Conservation (phyloP, 164 flowering plant species). For the Sextonia rubra region DNA sequence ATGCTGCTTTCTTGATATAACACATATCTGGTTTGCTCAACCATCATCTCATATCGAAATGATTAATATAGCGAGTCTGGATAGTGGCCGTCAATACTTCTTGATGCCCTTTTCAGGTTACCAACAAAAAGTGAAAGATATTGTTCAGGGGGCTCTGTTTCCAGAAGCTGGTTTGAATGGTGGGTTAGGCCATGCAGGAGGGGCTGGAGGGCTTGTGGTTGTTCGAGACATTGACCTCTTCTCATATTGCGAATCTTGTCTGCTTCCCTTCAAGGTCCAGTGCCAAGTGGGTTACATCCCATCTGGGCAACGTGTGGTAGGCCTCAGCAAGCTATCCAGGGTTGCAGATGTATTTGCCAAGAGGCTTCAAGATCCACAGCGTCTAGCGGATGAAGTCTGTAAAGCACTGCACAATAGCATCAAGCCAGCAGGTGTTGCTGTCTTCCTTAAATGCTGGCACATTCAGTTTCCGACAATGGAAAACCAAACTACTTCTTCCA, state of each 20-base stretch:
- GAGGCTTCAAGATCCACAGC: constrained; percentile 85
- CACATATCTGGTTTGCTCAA: no score
- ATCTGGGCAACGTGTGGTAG: constrained; percentile 74
- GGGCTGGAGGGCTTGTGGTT: constrained; percentile 83
- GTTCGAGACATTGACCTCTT: constrained; percentile 88
- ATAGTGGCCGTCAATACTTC: background rate
- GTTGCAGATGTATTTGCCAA: constrained; percentile 86
- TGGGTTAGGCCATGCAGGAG: constrained; percentile 76
- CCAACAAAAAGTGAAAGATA: constrained; percentile 61
- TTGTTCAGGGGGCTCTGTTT: constrained; percentile 81
- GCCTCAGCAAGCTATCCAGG: constrained; percentile 88
- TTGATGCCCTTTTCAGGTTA: constrained; percentile 49
- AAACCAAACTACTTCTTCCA: constrained; percentile 19
- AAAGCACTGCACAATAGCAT: constrained; percentile 63
- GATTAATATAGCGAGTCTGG: background rate
- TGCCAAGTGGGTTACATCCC: constrained; percentile 95
- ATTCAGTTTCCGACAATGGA: constrained; percentile 48
- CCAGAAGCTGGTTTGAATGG: constrained; percentile 84
- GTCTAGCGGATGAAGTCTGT: constrained; percentile 78
- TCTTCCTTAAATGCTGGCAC: constrained; percentile 76
- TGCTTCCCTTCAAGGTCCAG: constrained; percentile 87
- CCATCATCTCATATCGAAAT: no score
- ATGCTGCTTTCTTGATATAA: no score
- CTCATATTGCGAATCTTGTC: constrained; percentile 89
- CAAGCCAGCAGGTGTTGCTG: constrained; percentile 84